Percentiles rank a stretch among this genome's conserved stretches.
phyloP scores from a whole-genome alignment of 75 land plant genomes.

The Selaginella tamariscina region DNA sequence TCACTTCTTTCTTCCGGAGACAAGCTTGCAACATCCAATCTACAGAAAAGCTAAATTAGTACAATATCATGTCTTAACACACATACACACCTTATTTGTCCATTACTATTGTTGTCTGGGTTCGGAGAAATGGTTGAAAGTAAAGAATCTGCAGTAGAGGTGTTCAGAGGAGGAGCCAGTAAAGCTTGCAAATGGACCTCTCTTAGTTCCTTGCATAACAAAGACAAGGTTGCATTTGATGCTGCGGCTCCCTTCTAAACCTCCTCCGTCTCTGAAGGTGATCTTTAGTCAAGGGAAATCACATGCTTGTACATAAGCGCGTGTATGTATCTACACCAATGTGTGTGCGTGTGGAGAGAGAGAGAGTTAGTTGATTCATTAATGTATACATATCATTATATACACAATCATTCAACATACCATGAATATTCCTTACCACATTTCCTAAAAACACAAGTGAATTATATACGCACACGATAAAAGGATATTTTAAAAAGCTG shows the following conservation, averaged over 20 bases:
- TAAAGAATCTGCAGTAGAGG: background rate
- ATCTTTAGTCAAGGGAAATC: too few species aligned
- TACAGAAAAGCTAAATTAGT: background rate
- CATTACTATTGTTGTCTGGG: background rate
- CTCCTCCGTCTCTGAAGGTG: background rate
- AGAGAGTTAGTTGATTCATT: background rate
- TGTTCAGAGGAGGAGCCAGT: background rate
- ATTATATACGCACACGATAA: too few species aligned
- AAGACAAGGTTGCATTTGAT: background rate
- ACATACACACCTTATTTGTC: background rate
- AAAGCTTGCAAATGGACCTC: background rate
- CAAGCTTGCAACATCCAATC: background rate
- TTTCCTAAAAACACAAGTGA: too few species aligned
- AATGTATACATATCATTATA: background rate
- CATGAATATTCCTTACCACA: too few species aligned
- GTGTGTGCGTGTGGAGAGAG: background rate
- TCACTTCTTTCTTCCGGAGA: background rate
- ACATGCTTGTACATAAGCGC: too few species aligned
- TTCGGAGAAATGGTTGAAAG: background rate
- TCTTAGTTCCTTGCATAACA: background rate
- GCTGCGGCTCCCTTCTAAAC: background rate
- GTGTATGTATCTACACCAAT: too few species aligned
- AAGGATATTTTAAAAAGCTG: conserved; percentile 80
- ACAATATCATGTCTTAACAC: background rate
- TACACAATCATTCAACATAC: too few species aligned